Base-by-base conservation (phyloP, 352 stramenopile species). In the Pythium brassicae region DNA sequence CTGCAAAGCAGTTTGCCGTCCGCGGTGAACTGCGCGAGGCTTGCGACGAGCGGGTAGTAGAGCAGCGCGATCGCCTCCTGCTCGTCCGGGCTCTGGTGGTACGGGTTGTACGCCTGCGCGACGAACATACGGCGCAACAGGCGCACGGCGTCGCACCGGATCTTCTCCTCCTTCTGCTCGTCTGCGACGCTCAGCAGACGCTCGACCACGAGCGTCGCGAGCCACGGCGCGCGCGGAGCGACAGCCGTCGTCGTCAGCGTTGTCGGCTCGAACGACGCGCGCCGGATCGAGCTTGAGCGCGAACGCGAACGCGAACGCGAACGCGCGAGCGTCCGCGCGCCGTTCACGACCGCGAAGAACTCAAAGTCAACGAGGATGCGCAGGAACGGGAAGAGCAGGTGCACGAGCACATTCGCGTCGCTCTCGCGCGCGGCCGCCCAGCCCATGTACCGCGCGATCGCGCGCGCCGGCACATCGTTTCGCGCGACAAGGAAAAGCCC, bases 321-420 rank as follows among this genome's bases (percentile, higher is more conserved):
- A n/a, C n/a, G n/a, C n/a, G n/a, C n/a, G n/a, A n/a, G n/a, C n/a
- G n/a, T n/a, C n/a, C 37, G 34, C 5, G 76, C 71, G 12, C 69
- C 73, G 50, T 89, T 89, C 19, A 92, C 62, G 9, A 71, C 67
- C 1, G 78, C 69, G 25, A 92, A 92, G 23, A 78, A 73, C 62
- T 90, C 79, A 35, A 88, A 87, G 39, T 89, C 82, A 29, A 86
- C 72, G 29, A 92, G 59, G 26, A 74, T 71, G 20, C 73, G 65
- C 20, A 89, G 53, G 40, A 89, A 92, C 14, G 79, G 77, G 37
- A 90, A 86, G 59, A 84, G 64, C 11, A 89, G 66, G 29, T 90
- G 79, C 3, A 83, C 71, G 1, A 86, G 70, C 14, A 78, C 75
- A 45, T 79, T 79, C 3, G 75, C 68, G 32, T 87, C 76, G 15